A percentile compares a stretch with the other conserved stretches of the same genome.
Evolutionary conservation across 345 rosid species (phyloP).

Genomic region (Syzygium jambos): DNA sequence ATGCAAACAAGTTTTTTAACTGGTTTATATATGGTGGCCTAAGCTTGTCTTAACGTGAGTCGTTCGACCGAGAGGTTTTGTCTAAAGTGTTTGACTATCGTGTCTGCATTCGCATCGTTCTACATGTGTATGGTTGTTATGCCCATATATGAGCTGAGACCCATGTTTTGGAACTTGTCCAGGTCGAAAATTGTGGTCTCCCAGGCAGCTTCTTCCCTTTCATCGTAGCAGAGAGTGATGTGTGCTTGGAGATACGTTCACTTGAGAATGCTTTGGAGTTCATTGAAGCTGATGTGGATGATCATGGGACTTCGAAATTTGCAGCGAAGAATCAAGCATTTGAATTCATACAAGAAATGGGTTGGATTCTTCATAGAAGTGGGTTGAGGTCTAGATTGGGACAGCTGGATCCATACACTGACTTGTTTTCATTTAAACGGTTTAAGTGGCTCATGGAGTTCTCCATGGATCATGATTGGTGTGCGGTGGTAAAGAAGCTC

Average conservation of each 20-base stretch:
- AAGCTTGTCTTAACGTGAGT: not conserved
- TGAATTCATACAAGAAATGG: constrained; percentile 93
- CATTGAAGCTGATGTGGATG: constrained; percentile 36
- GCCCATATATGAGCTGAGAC: not conserved
- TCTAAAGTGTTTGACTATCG: not conserved
- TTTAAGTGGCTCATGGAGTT: constrained; percentile 92
- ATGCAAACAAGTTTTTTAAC: not conserved
- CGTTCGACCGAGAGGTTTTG: not conserved
- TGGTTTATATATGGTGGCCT: not conserved
- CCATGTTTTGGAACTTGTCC: constrained; percentile 18
- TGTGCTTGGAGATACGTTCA: constrained; percentile 78
- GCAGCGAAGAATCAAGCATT: constrained; percentile 63
- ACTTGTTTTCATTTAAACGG: constrained; percentile 55
- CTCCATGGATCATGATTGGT: constrained; percentile 96
- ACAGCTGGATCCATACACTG: constrained; percentile 48
- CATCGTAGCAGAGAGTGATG: constrained; percentile 76
- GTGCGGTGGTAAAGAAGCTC: constrained; percentile 83
- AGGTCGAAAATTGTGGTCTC: constrained; percentile 88
- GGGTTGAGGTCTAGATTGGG: constrained; percentile 54
- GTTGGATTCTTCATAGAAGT: constrained; percentile 94
- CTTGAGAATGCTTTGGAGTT: constrained; percentile 67
- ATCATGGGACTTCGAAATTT: constrained; percentile 12
- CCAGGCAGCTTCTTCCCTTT: constrained; percentile 94
- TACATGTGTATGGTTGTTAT: not conserved
- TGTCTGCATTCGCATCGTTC: not conserved